Evolutionary conservation across 2,329 filamentous ascomycete species (phyloP), one percentile per base, ranked within the genome.

Genomic region (Colletotrichum endophyticum): DNA sequence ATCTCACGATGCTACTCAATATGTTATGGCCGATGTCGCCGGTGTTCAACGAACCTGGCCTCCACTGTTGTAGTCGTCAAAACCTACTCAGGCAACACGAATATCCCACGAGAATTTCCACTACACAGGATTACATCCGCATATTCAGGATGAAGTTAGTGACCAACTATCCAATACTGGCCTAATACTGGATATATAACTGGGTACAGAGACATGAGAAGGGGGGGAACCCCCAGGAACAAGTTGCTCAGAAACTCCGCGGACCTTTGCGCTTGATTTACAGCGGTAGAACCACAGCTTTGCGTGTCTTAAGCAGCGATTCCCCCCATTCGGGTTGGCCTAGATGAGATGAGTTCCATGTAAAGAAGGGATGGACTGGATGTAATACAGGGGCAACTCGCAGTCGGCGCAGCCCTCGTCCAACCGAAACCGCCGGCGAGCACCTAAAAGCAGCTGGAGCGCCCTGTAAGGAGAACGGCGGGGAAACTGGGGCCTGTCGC

Each of bases 91-190:
- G 16, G 44, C 3, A 53, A 13, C 44, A 53, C n/a, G 3, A 53
- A 25, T 13, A 22, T 19, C 36, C 15, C 36, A 39, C 36, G 36
- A 39, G 36, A 34, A 12, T 34, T 12, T 34, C 32, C 16, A 9
- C 15, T 39, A 39, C 36, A 39, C 8, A 39, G 36, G 36, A 39
- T 19, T 0, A 3, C 36, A 19, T 39, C 0, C 16, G 36, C 16
- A 39, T 15, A 19, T 39, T 39, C 0, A 39, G 36, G 19, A 0
- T 0, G 9, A 39, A 5, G 36, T 39, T 8, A 16, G 36, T 0
- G 15, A 39, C 9, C 34, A 39, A 19, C 36, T 9, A 19, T 39
- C 16, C 16, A 39, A 39, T 39, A 39, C 36, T 8, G 36, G 15
- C 8, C 15, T 15, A 19, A 39, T 15, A 34, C 32, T 34, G 32